Evolutionary conservation across 179 eudicot genomes (phyloP), one percentile per base, ranked within the genome.

Genomic region (Actinidia arguta): DNA sequence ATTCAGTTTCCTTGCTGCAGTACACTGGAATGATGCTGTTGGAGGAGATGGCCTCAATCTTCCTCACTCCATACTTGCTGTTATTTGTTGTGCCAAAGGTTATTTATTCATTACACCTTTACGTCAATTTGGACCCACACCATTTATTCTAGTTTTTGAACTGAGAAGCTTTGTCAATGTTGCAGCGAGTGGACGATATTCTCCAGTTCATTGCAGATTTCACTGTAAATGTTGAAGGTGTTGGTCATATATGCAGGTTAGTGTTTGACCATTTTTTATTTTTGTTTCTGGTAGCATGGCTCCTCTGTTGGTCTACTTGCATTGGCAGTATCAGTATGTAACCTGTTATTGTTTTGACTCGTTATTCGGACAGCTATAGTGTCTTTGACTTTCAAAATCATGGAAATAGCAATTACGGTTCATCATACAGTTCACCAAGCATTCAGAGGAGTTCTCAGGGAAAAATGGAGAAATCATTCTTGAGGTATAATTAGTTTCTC

Each of bases 31-130:
- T 92, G 98, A 95, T 92, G 95, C 88, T 95, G 82, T 88, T 96
- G 81, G 99, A 96, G 87, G 99, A 96, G 88, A 96, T 96, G 95
- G 95, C 95, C 54, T 96, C 99, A 46, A 96, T 95, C 69, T 95
- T 96, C 83, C 88, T 93, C 76, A 96, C 99, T 73, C 99, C 99
- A 6, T 93, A 91, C 84, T 83, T 96, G 85, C 98, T 96, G 69
- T 76, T 96, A 63, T 94, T 90, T 85, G 93, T 93, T 63, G 94
- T 96, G 47, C 98, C 98, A 51, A 83, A 95, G 98, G 99, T 96
- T 81, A 58, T n/a, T 86, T 18, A 16, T 56, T 67, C 13, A 27
- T 16, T 66, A 6, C 79, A 42, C 72, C 80, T 17, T 64, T 24
- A 10, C 62, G 3, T 46, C 47, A 3, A 11, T 47, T 44, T 84